phyloP scores from a whole-genome alignment of 2,329 filamentous ascomycete species.

The Aspergillus sp. region DNA sequence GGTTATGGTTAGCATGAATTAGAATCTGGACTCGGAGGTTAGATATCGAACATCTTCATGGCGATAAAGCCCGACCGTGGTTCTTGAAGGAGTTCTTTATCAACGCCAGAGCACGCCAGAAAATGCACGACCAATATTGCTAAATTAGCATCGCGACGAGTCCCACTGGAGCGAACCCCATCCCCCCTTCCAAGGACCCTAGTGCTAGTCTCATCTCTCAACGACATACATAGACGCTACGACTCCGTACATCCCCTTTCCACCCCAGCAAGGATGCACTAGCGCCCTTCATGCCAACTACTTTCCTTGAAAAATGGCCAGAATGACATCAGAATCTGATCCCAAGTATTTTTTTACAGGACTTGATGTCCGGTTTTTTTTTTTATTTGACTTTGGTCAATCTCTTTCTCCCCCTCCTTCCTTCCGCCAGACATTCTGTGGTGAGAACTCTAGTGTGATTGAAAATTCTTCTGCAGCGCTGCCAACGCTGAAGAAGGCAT shows the following conservation, averaged over 20 bases:
- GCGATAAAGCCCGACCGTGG: not conserved
- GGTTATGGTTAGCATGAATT: not conserved
- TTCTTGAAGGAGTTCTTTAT: not conserved
- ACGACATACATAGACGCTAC: not conserved
- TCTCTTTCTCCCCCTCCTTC: not conserved
- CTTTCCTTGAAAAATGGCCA: conserved; percentile 2
- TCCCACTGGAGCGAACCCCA: not conserved
- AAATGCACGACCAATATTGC: not conserved
- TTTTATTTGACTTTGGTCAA: not conserved
- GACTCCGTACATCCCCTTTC: not conserved
- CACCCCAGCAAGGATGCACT: not conserved
- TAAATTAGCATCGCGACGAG: not conserved
- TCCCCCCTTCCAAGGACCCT: no score
- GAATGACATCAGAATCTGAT: conserved; percentile 6
- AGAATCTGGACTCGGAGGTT: not conserved
- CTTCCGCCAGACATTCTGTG: not conserved
- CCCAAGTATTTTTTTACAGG: not conserved
- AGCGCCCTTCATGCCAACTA: not conserved
- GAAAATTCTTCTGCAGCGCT: not conserved
- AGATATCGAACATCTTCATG: not conserved
- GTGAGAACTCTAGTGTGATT: not conserved
- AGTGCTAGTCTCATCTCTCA: not conserved
- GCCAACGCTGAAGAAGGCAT: not conserved
- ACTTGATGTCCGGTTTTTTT: not conserved
- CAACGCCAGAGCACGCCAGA: no score